Evolutionary conservation across 495 filamentous ascomycete species (phyloP), one percentile per base, ranked within the genome.

Genomic region (Lentithecium fluviatile): DNA sequence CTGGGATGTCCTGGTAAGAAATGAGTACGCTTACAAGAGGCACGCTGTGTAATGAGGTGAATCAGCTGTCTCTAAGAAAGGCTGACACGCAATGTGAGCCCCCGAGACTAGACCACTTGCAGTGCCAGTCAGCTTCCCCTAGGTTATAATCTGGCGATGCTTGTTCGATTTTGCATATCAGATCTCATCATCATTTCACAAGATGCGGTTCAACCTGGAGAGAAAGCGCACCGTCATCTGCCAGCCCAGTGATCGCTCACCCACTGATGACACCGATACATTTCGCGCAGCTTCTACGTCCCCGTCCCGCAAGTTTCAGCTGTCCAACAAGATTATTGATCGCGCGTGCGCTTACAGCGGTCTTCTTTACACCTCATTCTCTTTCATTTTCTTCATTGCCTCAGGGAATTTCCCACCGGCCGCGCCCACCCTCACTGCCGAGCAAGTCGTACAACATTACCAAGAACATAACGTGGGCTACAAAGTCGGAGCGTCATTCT

Each of bases 371-470:
- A 43, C 40, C 40, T 43, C 40, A 43, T 43, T 43, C 40, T 43
- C 40, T 13, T 43, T 43, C 19, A 20, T 43, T n/a, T 43, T 43
- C 19, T 43, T 43, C 19, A 43, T 43, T 43, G 40, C 40, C 40
- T 43, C 40, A 20, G 40, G 40, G 5, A 43, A 43, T 20, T 43
- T 43, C 40, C 47, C 47, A 13, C 47, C 47, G 8, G 23, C 29
- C 23, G 47, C 47, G 11, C 47, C 47, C 2, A 32, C 47, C 47
- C 47, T 26, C 21, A 24, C 47, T 2, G 47, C 47, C 2, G 47
- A 50, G 21, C 1, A 50, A 25, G 47, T 50, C 5, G 25, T 24
- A 10, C 46, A 49, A 23, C 47, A 50, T 24, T 50, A 50, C 47
- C 8, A 50, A 25, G 11, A 32, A 7, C 47, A 50, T 12, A 25